Base-by-base conservation (phyloP, 169 alveolate species). In the Plasmodium adleri region DNA sequence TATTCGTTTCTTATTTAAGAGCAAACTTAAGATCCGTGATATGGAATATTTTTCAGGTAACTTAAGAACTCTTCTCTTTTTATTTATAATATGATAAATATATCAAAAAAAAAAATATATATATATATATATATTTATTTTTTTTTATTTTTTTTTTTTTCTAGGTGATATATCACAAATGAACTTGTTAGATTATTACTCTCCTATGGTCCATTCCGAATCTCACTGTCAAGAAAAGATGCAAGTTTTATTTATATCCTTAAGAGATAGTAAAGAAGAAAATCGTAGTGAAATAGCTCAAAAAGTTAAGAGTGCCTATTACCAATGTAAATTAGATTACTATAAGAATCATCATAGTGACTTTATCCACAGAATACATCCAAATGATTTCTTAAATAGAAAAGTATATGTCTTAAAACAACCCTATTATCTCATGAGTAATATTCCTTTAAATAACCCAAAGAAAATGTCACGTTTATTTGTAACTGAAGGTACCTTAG, bases 191-290 rank as follows among this genome's bases (percentile, higher is more conserved):
- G 89, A 78, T 59, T 78, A 64, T 59, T 78, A 78, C 56, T 78
- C 89, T 3, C 89, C 89, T 3, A 50, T 78, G 24, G 70, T 78
- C 39, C 56, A 47, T 59, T 78, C 89, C 1, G 89, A 78, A 50
- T 32, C 66, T 1, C 17, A 15, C 56, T 78, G 89, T 47, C 89
- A 67, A 49, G 71, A 66, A 24, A n/a, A 50, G 47, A 78, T 54
- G 75, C 89, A 78, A 17, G 32, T 39, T 45, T 20, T 78, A 10
- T 78, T 78, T 12, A 1, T 66, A 8, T 47, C 78, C 1, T 9
- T 78, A 52, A 78, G 71, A 78, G 78, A 78, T n/a, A 28, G 20
- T 6, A 50, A 67, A 15, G 72, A 64, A 12, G n/a, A 78, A 1
- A 78, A 67, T 58, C 76, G 89, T 49, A 17, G 49, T 13, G 89